phyloP scores from a whole-genome alignment of 2,329 filamentous ascomycete species.

The Phialemonium atrogriseum region DNA sequence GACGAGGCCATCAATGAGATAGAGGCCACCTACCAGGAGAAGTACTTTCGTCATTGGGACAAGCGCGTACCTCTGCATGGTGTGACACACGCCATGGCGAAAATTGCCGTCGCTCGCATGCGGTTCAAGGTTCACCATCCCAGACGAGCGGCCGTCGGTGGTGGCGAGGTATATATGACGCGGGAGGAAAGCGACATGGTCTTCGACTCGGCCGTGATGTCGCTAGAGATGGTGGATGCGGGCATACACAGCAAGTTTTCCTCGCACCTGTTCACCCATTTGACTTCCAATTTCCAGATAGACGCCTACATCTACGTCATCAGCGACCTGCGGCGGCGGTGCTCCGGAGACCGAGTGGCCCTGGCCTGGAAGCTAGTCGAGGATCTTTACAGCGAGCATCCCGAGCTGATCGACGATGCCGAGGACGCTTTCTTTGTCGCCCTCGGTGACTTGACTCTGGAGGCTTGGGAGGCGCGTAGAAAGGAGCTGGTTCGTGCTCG shows the following conservation, averaged over 20 bases:
- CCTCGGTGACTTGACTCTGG: slow-evolving; percentile 7
- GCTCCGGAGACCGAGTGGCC: slow-evolving; percentile 8
- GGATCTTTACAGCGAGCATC: slow-evolving; percentile 15
- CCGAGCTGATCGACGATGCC: slow-evolving; percentile 8
- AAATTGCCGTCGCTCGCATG: slow-evolving; percentile 17
- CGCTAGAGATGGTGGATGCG: slow-evolving; percentile 14
- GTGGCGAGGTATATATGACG: no score
- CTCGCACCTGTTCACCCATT: slow-evolving; percentile 18
- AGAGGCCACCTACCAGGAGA: slow-evolving; percentile 15
- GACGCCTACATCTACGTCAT: slow-evolving; percentile 23
- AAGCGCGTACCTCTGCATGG: slow-evolving; percentile 19
- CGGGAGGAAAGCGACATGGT: slow-evolving; percentile 14
- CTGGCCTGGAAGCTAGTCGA: slow-evolving; percentile 19
- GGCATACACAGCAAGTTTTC: slow-evolving; percentile 18
- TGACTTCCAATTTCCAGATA: slow-evolving; percentile 17
- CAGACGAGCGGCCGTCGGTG: slow-evolving; percentile 5
- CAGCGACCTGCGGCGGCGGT: slow-evolving; percentile 18
- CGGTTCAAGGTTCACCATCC: slow-evolving; percentile 21
- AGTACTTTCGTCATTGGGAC: slow-evolving; percentile 15
- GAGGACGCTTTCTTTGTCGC: slow-evolving; percentile 6
- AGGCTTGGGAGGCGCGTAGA: no score
- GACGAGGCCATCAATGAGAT: slow-evolving; percentile 19
- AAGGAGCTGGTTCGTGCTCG: no score
- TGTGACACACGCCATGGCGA: slow-evolving; percentile 13
- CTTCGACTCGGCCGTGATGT: slow-evolving; percentile 15